A percentile compares a stretch with the other conserved stretches of the same genome.
phyloP scores from a whole-genome alignment of 257 asterid species.

The Rubia yunnanensis region DNA sequence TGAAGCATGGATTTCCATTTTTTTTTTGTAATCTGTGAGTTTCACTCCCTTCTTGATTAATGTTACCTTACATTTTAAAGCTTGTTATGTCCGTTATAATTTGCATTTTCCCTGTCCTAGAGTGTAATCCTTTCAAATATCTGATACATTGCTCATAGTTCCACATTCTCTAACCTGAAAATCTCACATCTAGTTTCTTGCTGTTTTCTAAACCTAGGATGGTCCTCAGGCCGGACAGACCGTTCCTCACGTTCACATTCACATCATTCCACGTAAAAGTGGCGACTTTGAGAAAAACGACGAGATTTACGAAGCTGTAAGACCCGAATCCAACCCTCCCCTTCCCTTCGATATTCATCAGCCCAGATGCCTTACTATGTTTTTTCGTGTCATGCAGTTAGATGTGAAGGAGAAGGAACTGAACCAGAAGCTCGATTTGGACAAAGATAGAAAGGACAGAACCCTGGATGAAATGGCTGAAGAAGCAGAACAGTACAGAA shows the following conservation, averaged over 20 bases:
- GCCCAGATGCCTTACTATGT: background rate
- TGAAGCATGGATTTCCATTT: background rate
- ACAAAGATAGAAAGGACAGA: slow-evolving; percentile 80
- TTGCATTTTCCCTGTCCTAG: background rate
- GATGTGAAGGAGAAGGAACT: slow-evolving; percentile 76
- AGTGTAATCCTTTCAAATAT: background rate
- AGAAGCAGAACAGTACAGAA: slow-evolving; percentile 80
- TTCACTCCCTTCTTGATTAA: background rate
- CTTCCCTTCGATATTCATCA: background rate
- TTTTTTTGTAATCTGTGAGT: background rate
- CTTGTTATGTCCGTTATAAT: background rate
- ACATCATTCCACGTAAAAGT: slow-evolving; percentile 70
- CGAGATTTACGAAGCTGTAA: slow-evolving; percentile 86
- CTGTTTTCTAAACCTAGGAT: slow-evolving; percentile 38
- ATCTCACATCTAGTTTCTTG: slow-evolving; percentile 2
- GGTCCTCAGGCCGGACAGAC: slow-evolving; percentile 95
- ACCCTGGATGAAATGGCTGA: slow-evolving; percentile 75
- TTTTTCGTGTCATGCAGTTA: slow-evolving; percentile 32
- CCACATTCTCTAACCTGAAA: background rate
- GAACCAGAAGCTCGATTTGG: slow-evolving; percentile 80
- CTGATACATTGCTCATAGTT: background rate
- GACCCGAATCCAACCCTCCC: slow-evolving; percentile 11
- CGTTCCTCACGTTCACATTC: slow-evolving; percentile 83
- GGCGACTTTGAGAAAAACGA: slow-evolving; percentile 81
- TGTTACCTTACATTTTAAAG: background rate